phyloP scores from a whole-genome alignment of 2,329 filamentous ascomycete species.

The Colletotrichum sp. region DNA sequence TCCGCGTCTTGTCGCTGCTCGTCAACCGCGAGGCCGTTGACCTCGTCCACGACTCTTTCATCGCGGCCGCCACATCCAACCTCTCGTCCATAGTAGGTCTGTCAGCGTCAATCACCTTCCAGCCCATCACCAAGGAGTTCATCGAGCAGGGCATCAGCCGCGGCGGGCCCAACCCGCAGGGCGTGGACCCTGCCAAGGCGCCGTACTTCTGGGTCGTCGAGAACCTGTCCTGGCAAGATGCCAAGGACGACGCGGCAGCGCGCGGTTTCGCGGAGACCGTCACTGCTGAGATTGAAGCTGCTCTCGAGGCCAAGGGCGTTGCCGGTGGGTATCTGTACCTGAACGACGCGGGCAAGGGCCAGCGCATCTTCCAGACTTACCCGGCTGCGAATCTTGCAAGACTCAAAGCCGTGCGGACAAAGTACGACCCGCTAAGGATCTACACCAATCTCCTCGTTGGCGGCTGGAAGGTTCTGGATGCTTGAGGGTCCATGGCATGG shows the following conservation, averaged over 20 bases:
- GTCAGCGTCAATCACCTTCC: conserved; percentile 20
- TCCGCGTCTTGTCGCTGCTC: conserved; percentile 20
- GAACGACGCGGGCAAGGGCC: conserved; percentile 47
- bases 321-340: conserved; percentile 38
- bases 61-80: not conserved
- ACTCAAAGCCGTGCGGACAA: conserved; percentile 11
- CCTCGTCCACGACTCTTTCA: conserved; percentile 13
- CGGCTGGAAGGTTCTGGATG: conserved; percentile 15
- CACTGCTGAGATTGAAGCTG: conserved; percentile 2
- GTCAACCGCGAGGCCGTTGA: conserved; percentile 18
- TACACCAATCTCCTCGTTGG: conserved; percentile 10
- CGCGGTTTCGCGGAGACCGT: not conserved
- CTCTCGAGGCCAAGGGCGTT: conserved; percentile 5
- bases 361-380: conserved; percentile 21
- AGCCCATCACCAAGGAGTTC: conserved; percentile 19
- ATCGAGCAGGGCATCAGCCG: conserved; percentile 8
- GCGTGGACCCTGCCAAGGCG: conserved; percentile 13
- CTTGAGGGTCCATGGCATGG: not conserved
- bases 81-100: conserved; percentile 2
- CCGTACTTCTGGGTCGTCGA: conserved; percentile 23
- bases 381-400: conserved; percentile 2
- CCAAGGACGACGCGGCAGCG: conserved; percentile 1
- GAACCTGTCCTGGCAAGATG: conserved; percentile 18
- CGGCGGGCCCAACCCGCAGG: conserved; percentile 18
- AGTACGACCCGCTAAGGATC: conserved; percentile 17